phyloP scores from a whole-genome alignment of 805 yeast genomes.

The Nakazawaea anatomiae region DNA sequence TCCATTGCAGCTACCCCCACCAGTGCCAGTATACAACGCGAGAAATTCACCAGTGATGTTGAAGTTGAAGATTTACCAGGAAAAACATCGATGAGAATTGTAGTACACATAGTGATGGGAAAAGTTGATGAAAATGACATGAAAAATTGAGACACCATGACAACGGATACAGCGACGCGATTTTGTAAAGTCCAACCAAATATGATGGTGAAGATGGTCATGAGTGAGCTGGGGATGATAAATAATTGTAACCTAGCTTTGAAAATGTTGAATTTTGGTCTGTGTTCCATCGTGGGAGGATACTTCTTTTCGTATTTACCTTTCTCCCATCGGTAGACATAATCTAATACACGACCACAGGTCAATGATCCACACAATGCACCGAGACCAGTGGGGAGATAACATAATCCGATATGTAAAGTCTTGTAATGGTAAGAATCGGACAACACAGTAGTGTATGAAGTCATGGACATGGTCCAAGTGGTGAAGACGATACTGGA shows the following conservation, averaged over 20 bases:
- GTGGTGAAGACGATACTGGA: slow-evolving; percentile 58
- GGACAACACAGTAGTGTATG: slow-evolving; percentile 51
- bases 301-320: slow-evolving; percentile 10
- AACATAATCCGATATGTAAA: slow-evolving; percentile 62
- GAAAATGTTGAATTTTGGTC: slow-evolving; percentile 39
- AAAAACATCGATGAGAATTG: slow-evolving; percentile 60
- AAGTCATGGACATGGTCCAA: slow-evolving; percentile 67
- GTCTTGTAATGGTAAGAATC: slow-evolving; percentile 44
- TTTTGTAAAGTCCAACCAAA: slow-evolving; percentile 63
- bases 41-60: slow-evolving; percentile 57
- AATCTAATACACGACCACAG: slow-evolving; percentile 54
- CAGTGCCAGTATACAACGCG: slow-evolving; percentile 61
- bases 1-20: slow-evolving; percentile 54
- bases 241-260: slow-evolving; percentile 43
- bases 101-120: slow-evolving; percentile 47
- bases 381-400: slow-evolving; percentile 68
- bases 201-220: slow-evolving; percentile 33
- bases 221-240: slow-evolving; percentile 31
- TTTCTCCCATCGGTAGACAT: slow-evolving; percentile 12
- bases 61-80: slow-evolving; percentile 64
- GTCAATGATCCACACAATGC: slow-evolving; percentile 54
- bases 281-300: slow-evolving; percentile 3
- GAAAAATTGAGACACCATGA: slow-evolving; percentile 47
- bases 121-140: slow-evolving; percentile 47
- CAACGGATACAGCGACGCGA: slow-evolving; percentile 28